A percentile compares a stretch with the other conserved stretches of the same genome.
phyloP scores from a whole-genome alignment of 148 eudicot species.

The Fagopyrum homotropicum region DNA sequence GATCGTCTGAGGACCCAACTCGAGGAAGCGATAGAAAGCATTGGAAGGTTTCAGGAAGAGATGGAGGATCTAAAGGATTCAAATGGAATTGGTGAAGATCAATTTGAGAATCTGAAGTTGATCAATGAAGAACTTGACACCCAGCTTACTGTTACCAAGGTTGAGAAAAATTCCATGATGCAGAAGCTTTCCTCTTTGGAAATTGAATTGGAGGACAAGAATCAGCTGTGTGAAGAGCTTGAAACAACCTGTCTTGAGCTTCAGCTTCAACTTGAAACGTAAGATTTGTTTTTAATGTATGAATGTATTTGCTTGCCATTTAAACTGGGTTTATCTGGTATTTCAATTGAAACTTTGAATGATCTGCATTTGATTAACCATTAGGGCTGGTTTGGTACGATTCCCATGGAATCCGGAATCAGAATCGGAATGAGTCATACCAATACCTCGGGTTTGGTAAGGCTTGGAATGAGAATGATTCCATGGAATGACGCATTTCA shows the following conservation, averaged over 20 bases:
- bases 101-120: slow-evolving; percentile 53
- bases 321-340: no score
- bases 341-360: not conserved
- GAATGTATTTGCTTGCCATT: no score
- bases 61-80: slow-evolving; percentile 18
- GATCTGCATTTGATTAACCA: no score
- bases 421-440: no score
- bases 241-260: slow-evolving; percentile 82
- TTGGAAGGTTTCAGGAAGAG: slow-evolving; percentile 36
- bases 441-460: no score
- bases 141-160: slow-evolving; percentile 54
- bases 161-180: slow-evolving; percentile 39
- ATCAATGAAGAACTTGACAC: slow-evolving; percentile 73
- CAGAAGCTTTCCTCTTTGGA: slow-evolving; percentile 64
- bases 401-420: no score
- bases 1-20: slow-evolving; percentile 29
- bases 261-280: slow-evolving; percentile 93
- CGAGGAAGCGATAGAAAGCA: slow-evolving; percentile 29
- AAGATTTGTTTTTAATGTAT: not conserved
- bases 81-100: no score
- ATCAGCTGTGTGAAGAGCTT: slow-evolving; percentile 62
- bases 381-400: no score
- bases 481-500: no score
- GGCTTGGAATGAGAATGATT: no score
- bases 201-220: slow-evolving; percentile 67